These are phyloP conservation scores for Pleurotus giganteus DNA, from an alignment of 768 basidiomycete genomes.

Conservation along the genomic window DNA sequence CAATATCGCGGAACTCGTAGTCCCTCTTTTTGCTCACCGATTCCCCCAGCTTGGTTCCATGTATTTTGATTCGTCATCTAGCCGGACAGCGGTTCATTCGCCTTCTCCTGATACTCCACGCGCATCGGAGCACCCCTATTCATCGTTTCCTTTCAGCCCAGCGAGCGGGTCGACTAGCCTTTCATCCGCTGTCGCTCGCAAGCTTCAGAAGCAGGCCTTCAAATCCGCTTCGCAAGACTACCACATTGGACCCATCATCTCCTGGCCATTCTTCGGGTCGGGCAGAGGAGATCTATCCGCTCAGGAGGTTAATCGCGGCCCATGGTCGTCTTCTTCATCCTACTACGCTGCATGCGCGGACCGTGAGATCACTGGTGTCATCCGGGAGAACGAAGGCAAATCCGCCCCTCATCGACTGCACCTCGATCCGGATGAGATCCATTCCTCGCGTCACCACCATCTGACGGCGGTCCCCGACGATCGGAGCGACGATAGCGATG, in stretches of 20 bases:
- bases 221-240: constrained; percentile 30
- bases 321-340: constrained; percentile 58
- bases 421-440: constrained; percentile 78
- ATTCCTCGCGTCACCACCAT: constrained; percentile 67
- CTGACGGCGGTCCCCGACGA: constrained; percentile 68
- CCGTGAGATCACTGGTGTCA: constrained; percentile 74
- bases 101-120: constrained; percentile 44
- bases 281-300: constrained; percentile 70
- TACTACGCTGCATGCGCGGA: constrained; percentile 67
- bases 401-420: constrained; percentile 75
- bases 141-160: constrained; percentile 44
- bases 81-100: constrained; percentile 19
- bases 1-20: constrained; percentile 64
- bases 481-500: constrained; percentile 73
- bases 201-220: constrained; percentile 18
- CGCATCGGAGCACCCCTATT: constrained; percentile 35
- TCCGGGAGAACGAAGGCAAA: constrained; percentile 75
- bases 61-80: constrained; percentile 51
- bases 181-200: constrained; percentile 18
- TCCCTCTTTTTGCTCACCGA: constrained; percentile 76
- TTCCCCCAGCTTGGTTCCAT: constrained; percentile 77
- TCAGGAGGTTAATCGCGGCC: constrained; percentile 74
- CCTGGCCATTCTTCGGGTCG: constrained; percentile 90
- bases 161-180: constrained; percentile 32
- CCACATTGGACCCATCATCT: constrained; percentile 79